These are phyloP conservation scores for Aegilops tauschii DNA, from an alignment of 176 grass and related monocot species.

Conservation along the genomic window DNA sequence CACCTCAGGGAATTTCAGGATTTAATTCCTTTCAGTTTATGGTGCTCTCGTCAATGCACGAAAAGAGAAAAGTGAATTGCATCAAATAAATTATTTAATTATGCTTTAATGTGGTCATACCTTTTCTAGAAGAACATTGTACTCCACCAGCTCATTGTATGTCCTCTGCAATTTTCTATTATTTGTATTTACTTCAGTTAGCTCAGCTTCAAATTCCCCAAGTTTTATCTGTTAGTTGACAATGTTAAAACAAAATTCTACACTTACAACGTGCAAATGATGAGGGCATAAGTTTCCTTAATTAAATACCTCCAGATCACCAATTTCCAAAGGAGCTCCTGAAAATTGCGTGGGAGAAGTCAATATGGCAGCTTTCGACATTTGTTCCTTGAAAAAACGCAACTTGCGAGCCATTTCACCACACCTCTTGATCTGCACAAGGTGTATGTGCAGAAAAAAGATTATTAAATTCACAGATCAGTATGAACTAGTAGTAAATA, in stretches of 20 bases:
- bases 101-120: slow-evolving; percentile 34
- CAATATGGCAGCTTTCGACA: slow-evolving; percentile 64
- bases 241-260: not conserved
- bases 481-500: not conserved
- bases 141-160: slow-evolving; percentile 87
- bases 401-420: slow-evolving; percentile 87
- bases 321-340: slow-evolving; percentile 59
- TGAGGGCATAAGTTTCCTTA: not conserved
- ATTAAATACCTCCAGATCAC: slow-evolving; percentile 66
- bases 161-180: slow-evolving; percentile 82
- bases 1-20: not conserved
- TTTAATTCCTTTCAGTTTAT: not conserved
- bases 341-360: slow-evolving; percentile 37
- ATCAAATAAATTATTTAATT: not conserved
- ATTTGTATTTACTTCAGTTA: slow-evolving; percentile 93
- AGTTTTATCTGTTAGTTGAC: slow-evolving; percentile 66
- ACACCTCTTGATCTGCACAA: slow-evolving; percentile 78
- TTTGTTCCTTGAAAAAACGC: slow-evolving; percentile 77
- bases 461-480: slow-evolving; percentile 3
- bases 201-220: slow-evolving; percentile 78
- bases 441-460: not conserved
- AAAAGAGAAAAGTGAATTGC: not conserved
- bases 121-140: slow-evolving; percentile 88
- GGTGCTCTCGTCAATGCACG: not conserved
- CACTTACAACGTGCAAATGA: not conserved